Evolutionary conservation across 2,329 filamentous ascomycete species (phyloP).

Genomic region (Diaporthe eres): DNA sequence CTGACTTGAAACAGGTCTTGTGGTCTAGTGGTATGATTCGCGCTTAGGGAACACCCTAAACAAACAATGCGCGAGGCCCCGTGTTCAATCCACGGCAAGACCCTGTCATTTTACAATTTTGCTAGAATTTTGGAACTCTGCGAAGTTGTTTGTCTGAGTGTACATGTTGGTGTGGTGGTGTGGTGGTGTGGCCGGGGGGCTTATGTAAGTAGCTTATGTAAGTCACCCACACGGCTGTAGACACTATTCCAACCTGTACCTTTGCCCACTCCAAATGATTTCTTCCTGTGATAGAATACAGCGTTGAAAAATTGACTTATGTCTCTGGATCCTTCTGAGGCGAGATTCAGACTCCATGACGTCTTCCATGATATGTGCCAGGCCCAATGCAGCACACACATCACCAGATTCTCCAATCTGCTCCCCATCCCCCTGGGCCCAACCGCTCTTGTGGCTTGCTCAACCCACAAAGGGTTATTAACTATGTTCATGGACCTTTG

Average conservation of each 20-base stretch:
- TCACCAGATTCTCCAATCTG: not conserved
- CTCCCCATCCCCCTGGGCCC: not conserved
- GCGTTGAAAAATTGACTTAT: no score
- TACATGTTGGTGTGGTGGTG: no score
- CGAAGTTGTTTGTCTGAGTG: not conserved
- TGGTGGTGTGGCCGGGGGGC: no score
- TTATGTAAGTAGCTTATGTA: no score
- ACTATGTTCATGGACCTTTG: not conserved
- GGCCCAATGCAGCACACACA: not conserved
- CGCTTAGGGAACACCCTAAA: slow-evolving; percentile 36
- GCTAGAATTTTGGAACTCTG: not conserved
- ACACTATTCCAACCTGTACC: no score
- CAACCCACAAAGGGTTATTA: not conserved
- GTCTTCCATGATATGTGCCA: not conserved
- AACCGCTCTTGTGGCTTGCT: no score
- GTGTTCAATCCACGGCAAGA: slow-evolving; percentile 39
- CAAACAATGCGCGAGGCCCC: slow-evolving; percentile 35
- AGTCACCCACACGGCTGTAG: no score
- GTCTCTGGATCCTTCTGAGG: no score
- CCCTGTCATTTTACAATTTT: slow-evolving; percentile 12
- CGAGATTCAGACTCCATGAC: not conserved
- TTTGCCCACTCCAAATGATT: no score
- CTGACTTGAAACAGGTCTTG: slow-evolving; percentile 24
- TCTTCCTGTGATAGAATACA: no score
- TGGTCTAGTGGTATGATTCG: slow-evolving; percentile 42